These are phyloP conservation scores for Ambrosiella xylebori DNA, from an alignment of 2,329 filamentous ascomycete species.

Conservation along the genomic window DNA sequence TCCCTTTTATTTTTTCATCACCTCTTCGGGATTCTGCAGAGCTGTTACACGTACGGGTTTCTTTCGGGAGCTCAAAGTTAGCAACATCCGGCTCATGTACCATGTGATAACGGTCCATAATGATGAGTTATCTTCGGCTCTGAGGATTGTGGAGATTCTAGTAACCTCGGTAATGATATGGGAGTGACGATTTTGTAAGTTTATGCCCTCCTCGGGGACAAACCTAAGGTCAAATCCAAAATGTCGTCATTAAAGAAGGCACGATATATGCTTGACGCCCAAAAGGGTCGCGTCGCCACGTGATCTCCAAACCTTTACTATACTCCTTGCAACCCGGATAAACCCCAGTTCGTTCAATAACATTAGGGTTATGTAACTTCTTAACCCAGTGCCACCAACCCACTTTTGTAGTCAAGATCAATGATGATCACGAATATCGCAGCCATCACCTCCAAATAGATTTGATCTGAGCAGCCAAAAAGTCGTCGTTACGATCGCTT, in stretches of 20 bases:
- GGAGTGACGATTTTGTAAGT: neutral
- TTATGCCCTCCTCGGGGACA: neutral
- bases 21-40: neutral
- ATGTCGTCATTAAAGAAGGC: neutral
- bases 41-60: slow-evolving; percentile 29
- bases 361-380: neutral
- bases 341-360: neutral
- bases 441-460: neutral
- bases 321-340: neutral
- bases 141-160: no score
- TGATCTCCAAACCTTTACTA: neutral
- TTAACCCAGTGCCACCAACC: neutral
- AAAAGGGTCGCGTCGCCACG: neutral
- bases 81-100: slow-evolving; percentile 43
- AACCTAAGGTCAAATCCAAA: neutral
- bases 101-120: slow-evolving; percentile 38
- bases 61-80: slow-evolving; percentile 36
- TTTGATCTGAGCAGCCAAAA: neutral
- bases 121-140: neutral
- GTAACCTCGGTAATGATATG: no score
- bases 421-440: neutral
- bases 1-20: neutral
- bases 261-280: neutral
- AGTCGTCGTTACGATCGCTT: neutral
- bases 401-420: neutral